Base-by-base conservation (phyloP, 2,329 filamentous ascomycete genomes). In the Talaromyces verruculosus region DNA sequence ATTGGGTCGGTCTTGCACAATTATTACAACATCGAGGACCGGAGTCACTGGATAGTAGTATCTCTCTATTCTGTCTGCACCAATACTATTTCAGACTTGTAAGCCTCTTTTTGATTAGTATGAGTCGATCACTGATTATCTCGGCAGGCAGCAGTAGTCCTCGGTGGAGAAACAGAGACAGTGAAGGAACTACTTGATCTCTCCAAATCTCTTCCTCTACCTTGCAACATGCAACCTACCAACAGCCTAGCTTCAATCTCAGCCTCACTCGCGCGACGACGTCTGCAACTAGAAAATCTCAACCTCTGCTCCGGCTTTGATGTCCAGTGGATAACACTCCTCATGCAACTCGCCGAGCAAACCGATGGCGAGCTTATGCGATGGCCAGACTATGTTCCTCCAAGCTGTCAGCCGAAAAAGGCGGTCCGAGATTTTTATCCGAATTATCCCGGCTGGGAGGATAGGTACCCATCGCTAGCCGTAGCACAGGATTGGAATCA, bases 401-500 rank as follows among this genome's bases (percentile, higher is more conserved):
- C 61, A 17, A 58, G 49, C 37, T 57, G 49, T 17, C 61, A 64
- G 1, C 61, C 61, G 2, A 58, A 35, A 30, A 45, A 30, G 37
- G 17, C 22, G 13, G 33, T 13, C 13, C 30, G 7, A 37, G 30
- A 57, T n/a, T 6, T 37, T 33, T 35, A 22, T 37, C n/a, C 30
- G 15, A 11, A 28, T 13, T 64, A 64, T 37, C 61, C 61, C 5
- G 49, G 17, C n/a, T 64, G 49, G 61, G 51, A 51, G n/a, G 61
- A 64, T 30, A 47, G 8, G 5, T 64, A 64, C 25, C 49, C 61
- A 5, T 64, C 61, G 11, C 51, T 64, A 8, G 51, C 51, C 6
- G 30, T 64, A 33, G 49, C 61, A 28, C 61, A 64, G 13, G 51
- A 43, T 19, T 64, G 61, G 61, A 64, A 64, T 58, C 39, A 57